Percentiles rank a stretch among this genome's conserved stretches.
Conservation (phyloP, 805 yeast species). For the Kodamaea laetipori region DNA sequence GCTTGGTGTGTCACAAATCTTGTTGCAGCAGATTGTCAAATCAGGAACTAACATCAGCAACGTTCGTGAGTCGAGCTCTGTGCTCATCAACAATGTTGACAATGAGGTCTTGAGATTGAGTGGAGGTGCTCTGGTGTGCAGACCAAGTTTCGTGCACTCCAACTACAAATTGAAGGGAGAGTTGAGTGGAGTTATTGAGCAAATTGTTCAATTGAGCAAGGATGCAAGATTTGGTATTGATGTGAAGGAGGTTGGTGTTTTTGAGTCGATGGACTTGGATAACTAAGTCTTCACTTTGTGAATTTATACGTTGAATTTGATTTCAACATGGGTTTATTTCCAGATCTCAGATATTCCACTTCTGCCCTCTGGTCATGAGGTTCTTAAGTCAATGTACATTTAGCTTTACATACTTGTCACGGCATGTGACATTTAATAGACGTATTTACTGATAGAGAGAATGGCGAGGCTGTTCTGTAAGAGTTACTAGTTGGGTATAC, state of each 20-base stretch:
- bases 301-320: too few species aligned
- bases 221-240: constrained; percentile 71
- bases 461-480: too few species aligned
- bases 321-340: too few species aligned
- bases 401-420: constrained; percentile 5
- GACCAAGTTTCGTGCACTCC: constrained; percentile 90
- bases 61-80: constrained; percentile 75
- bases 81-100: constrained; percentile 52
- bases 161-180: constrained; percentile 59
- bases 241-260: constrained; percentile 47
- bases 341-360: too few species aligned
- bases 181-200: constrained; percentile 47
- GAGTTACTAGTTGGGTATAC: too few species aligned
- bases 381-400: constrained; percentile 2
- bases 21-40: constrained; percentile 63
- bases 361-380: too few species aligned
- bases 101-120: constrained; percentile 73
- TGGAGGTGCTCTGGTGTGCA: constrained; percentile 70
- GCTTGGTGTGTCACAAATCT: constrained; percentile 68
- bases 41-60: constrained; percentile 44
- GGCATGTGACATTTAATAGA: constrained; percentile 6
- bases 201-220: constrained; percentile 59
- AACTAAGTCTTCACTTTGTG: not conserved
- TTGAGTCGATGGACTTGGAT: constrained; percentile 12
- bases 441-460: constrained; percentile 1